Evolutionary conservation across 805 yeast species (phyloP), one percentile per base, ranked within the genome.

Genomic region (Starmerella riodocensis): DNA sequence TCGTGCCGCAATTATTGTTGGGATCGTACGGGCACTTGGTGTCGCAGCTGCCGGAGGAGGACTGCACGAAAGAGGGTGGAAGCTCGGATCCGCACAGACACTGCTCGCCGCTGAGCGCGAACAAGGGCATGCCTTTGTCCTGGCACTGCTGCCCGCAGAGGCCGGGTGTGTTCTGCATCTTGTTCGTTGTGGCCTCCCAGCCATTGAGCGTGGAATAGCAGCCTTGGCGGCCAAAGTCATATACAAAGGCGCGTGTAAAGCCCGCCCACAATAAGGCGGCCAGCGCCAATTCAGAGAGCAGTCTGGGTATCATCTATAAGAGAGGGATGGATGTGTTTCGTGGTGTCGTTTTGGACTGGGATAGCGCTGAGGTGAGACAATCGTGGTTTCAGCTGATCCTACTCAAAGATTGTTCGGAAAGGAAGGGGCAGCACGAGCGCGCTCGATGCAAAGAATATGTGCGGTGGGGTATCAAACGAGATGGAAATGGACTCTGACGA

Each of bases 51-150:
- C 52, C 42, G 2, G 58, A 53, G 13, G 9, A n/a, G 19, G 59
- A 23, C 3, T 50, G 43, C 9, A 54, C 47, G 35, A 44, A 39
- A 3, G 73, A 65, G 3, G 64, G 53, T 8, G 70, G 62, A 1
- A 57, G 41, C 1, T 61, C 45, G 50, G 67, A 60, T 21, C 88
- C 88, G 57, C 93, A 81, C 52, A 69, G 78, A 57, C 93, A 81
- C 16, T 58, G 56, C 20, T 63, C 51, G 7, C 84, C 57, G 11
- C 66, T 55, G 25, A 73, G 35, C 3, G 78, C 85, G 30, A 69
- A 69, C 16, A 67, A 64, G 17, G 63, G 59, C 51, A 58, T 62
- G 7, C 69, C 68, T 38, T 53, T 40, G n/a, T 47, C 53, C 4
- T 58, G 49, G 59, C 94, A 78, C 18, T 8, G 20, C 17, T 34